Base-by-base conservation (phyloP, 164 flowering plant species). In the Vitis riparia region DNA sequence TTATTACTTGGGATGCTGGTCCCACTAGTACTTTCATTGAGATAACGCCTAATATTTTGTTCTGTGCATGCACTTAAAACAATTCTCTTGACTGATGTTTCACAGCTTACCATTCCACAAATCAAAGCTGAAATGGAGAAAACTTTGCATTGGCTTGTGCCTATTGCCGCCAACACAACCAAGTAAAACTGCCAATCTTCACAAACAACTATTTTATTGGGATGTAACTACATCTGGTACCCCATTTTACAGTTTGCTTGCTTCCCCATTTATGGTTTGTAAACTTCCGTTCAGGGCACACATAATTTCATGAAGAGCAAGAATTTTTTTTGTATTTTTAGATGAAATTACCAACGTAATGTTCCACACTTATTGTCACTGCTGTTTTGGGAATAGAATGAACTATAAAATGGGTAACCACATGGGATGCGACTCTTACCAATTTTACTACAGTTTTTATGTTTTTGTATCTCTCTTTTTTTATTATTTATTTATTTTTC, bases 91-190 rank as follows among this genome's bases (percentile, higher is more conserved):
- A 47, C 27, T 56, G 10, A 19, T 64, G 13, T 62, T 66, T 32
- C 71, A 79, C 92, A 96, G 99, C 87, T 88, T 55, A 89, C 95
- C 15, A 78, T 96, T 48, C 80, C 83, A 48, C 87, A 92, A 79
- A 89, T 96, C 68, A 96, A 93, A 83, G 91, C 85, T 10, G 97
- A 96, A 82, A 96, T 96, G 99, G 99, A 96, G 84, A 96, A 90
- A 75, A 96, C 94, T 4, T 71, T 96, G 85, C 94, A 85, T 63
- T 96, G 99, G 99, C 94, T 96, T 71, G 97, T 93, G 67, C 99
- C 99, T 6, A 83, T 96, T 82, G 98, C 99, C 51, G 79, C 87
- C 6, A 92, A 93, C 80, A 96, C 99, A 67, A 89, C 97, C 76
- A 93, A 93, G 99, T 96, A 91, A 81, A 72, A 59, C 5, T 13